Evolutionary conservation across 306 rosid genomes (phyloP).

Genomic region (Abrus pulchellus): DNA sequence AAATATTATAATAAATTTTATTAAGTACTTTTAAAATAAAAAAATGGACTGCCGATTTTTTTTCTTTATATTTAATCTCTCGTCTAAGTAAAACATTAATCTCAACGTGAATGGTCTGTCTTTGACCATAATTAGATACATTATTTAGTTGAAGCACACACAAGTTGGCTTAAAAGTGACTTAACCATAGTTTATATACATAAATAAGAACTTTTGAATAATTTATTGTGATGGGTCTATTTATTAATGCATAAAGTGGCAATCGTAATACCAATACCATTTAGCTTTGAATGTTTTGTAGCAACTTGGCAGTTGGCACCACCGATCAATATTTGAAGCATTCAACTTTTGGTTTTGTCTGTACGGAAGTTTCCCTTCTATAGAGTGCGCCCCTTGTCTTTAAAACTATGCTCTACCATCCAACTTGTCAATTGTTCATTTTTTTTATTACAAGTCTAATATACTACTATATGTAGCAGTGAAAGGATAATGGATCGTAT

Average conservation of each 20-base stretch:
- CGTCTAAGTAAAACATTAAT: background rate
- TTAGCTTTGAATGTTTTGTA: background rate
- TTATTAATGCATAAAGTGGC: background rate
- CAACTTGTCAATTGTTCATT: no score
- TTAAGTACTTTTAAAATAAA: no score
- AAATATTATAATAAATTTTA: no score
- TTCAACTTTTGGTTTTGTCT: constrained; percentile 19
- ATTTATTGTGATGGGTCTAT: background rate
- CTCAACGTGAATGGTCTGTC: background rate
- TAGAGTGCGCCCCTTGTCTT: background rate
- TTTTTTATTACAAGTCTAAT: no score
- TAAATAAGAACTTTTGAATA: background rate
- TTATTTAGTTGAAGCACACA: background rate
- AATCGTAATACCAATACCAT: background rate
- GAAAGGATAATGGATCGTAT: no score
- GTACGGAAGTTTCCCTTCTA: background rate
- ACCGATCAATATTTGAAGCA: background rate
- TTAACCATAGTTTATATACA: no score
- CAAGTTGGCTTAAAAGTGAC: background rate
- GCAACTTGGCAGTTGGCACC: constrained; percentile 26
- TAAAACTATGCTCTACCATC: no score
- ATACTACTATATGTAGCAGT: no score
- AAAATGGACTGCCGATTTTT: no score
- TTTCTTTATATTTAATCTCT: no score
- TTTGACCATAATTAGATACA: background rate